Evolutionary conservation across 768 basidiomycete species (phyloP).

Genomic region (Butyriboletus loyo): DNA sequence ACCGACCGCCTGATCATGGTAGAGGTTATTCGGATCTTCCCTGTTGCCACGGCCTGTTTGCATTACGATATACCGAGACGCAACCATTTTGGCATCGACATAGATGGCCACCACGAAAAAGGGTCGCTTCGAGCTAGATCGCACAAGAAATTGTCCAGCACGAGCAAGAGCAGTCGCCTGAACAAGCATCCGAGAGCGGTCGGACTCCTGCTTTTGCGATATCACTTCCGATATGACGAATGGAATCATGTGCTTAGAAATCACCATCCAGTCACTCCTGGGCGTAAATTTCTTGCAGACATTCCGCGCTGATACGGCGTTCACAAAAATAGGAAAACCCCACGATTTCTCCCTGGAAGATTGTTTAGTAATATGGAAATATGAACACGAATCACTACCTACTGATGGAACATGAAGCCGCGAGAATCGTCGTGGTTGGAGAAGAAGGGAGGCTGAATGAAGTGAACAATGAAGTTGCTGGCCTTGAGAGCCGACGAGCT

Average conservation of each 20-base stretch:
- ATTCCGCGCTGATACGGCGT: neutral
- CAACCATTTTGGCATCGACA: neutral
- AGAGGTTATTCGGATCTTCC: neutral
- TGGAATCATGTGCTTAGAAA: neutral
- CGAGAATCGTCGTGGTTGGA: neutral
- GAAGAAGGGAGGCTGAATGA: constrained; percentile 13
- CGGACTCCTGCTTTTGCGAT: neutral
- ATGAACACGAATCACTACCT: neutral
- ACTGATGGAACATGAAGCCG: constrained; percentile 1
- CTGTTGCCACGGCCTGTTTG: neutral
- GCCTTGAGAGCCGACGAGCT: neutral
- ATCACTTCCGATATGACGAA: constrained; percentile 14
- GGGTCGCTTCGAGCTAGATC: neutral
- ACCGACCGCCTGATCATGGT: neutral
- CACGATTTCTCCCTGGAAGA: constrained; percentile 4
- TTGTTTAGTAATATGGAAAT: neutral
- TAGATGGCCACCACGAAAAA: constrained; percentile 18
- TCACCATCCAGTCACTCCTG: constrained; percentile 8
- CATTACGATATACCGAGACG: neutral
- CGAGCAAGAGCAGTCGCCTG: constrained; percentile 4
- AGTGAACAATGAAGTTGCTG: constrained; percentile 8
- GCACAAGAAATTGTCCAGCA: neutral
- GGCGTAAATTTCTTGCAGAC: constrained; percentile 3
- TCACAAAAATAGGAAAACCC: constrained; percentile 13
- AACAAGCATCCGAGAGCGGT: constrained; percentile 11